phyloP scores from a whole-genome alignment of 2,329 filamentous ascomycete species.

The Oidium heveae region DNA sequence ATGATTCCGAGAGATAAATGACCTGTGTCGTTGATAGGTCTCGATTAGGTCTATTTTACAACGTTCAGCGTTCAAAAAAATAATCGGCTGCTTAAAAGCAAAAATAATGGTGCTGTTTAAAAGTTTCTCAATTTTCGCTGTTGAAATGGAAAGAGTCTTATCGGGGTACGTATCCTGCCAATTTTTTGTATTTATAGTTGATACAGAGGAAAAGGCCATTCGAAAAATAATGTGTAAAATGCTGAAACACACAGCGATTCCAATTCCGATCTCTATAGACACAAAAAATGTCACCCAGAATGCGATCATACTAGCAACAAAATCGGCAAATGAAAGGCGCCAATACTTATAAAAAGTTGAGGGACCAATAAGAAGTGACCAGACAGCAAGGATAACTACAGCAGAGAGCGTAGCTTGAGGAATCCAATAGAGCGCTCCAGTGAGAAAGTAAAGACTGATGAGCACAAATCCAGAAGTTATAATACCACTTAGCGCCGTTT shows the following conservation, averaged over 20 bases:
- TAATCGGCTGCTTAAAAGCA: constrained; percentile 1
- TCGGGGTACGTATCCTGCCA: not conserved
- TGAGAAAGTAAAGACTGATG: constrained; percentile 35
- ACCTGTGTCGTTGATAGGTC: not conserved
- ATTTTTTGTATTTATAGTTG: not conserved
- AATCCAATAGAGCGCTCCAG: constrained; percentile 38
- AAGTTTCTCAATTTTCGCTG: not conserved
- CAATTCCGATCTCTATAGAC: constrained; percentile 28
- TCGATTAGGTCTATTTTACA: constrained; percentile 1
- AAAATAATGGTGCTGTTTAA: not conserved
- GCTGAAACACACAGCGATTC: constrained; percentile 4
- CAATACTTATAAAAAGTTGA: constrained; percentile 27
- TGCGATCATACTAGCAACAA: constrained; percentile 34
- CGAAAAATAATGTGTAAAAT: constrained; percentile 1
- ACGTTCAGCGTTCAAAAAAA: constrained; percentile 4
- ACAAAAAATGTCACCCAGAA: constrained; percentile 41
- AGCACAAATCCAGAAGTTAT: constrained; percentile 37
- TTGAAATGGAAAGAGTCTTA: not conserved
- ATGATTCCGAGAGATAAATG: not conserved
- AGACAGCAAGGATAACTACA: constrained; percentile 21
- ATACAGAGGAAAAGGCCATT: constrained; percentile 2
- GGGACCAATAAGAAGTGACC: constrained; percentile 3
- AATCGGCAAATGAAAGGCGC: constrained; percentile 38
- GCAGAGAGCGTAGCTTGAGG: constrained; percentile 38
- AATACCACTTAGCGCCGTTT: constrained; percentile 31